Evolutionary conservation across 495 filamentous ascomycete species (phyloP), one percentile per base, ranked within the genome.

Genomic region (Geopyxis carbonaria): DNA sequence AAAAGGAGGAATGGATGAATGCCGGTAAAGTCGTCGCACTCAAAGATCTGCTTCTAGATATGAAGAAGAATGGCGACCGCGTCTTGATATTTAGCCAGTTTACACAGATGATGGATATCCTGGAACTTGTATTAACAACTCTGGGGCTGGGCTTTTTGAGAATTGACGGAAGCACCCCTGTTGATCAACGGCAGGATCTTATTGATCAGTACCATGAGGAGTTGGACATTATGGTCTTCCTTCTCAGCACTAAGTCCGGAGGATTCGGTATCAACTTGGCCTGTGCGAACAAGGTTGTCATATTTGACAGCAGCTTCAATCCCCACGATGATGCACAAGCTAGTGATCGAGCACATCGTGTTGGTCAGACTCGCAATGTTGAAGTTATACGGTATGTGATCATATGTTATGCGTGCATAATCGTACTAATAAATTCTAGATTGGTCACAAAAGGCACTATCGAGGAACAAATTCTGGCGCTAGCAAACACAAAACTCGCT

Each of bases 291-390:
- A 94, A 93, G 64, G 86, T 97, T 44, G 72, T 97, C 57, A 87
- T 97, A 51, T 94, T 95, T 53, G 89, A 97, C 58, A 80, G 78
- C 36, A 77, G 71, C 21, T 94, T 95, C 59, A 97, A 97, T 49
- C 89, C 89, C 0, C 89, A 97, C 57, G 85, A 94, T 41, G 89
- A 97, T 53, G 69, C 89, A 1, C 89, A 97, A 57, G 89, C 89
- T 0, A 86, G 93, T 60, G 94, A 97, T 54, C 79, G 89, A 14
- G 89, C 89, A 1, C 89, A 97, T 61, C 74, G 89, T 3, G 80
- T 97, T 8, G 91, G 89, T 1, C 89, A 97, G 57, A 85, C 68
- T 6, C 62, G 80, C 19, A 78, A 84, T 13, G 89, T 97, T 2
- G 89, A 95, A 51, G 75, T 97, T 34, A 62, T 78, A 36, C 46